These are phyloP conservation scores for Paramecium tetraurelia DNA, from an alignment of 73 alveolate species.

Conservation along the genomic window DNA sequence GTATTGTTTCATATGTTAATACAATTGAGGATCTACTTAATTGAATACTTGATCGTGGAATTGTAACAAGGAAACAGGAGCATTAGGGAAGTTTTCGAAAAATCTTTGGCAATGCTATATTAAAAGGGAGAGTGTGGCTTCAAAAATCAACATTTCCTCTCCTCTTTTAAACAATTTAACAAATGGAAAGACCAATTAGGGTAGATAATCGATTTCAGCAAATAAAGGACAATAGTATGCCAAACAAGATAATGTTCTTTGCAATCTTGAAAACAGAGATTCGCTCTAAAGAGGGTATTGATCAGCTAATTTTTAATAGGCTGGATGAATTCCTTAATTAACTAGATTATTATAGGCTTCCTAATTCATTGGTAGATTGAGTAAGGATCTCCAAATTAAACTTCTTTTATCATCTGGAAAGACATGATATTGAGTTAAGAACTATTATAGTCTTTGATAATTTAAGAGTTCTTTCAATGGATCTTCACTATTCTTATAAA, in stretches of 20 bases:
- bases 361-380: slow-evolving; percentile 70
- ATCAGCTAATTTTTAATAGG: slow-evolving; percentile 52
- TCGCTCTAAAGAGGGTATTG: slow-evolving; percentile 43
- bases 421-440: slow-evolving; percentile 65
- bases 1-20: neutral
- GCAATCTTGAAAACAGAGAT: slow-evolving; percentile 53
- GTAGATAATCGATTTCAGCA: slow-evolving; percentile 71
- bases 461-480: slow-evolving; percentile 33
- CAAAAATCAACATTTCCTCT: slow-evolving; percentile 51
- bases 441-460: neutral
- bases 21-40: neutral
- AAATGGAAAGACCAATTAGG: slow-evolving; percentile 74
- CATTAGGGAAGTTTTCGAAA: slow-evolving; percentile 54
- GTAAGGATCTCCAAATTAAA: slow-evolving; percentile 63
- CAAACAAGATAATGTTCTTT: slow-evolving; percentile 73
- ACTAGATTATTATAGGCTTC: slow-evolving; percentile 54
- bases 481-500: neutral
- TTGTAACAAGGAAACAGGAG: slow-evolving; percentile 19
- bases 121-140: slow-evolving; percentile 4
- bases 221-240: slow-evolving; percentile 78
- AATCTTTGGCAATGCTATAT: slow-evolving; percentile 7
- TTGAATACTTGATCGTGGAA: slow-evolving; percentile 7
- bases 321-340: slow-evolving; percentile 72
- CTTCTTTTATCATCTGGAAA: slow-evolving; percentile 75
- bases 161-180: slow-evolving; percentile 57